Base-by-base conservation (phyloP, 2,329 filamentous ascomycete species). In the Alternaria ethzedia region DNA sequence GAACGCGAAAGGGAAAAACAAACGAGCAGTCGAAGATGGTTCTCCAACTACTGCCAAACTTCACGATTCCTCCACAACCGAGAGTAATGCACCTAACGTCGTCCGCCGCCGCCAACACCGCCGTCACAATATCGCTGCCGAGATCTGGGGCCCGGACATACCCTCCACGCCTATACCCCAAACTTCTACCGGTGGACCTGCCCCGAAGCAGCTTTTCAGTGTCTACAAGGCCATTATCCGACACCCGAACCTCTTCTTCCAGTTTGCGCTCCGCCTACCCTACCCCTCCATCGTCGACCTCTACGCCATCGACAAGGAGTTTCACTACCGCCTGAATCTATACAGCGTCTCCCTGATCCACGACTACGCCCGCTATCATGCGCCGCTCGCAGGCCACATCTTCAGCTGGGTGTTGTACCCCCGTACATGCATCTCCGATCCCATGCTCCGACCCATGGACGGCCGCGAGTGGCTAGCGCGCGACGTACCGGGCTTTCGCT, bases 331-430 rank as follows among this genome's bases (percentile, higher is more conserved):
- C 44, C 63, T 80, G 51, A 78, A 77, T 55, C 83, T 89, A 68
- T 85, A 89, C 74, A 85, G 85, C 9, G 86, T 86, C 41, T 86
- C 67, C 1, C 65, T 87, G 61, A 83, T 93, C 55, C 80, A 86
- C 43, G 78, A 83, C 17, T 88, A 88, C 79, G 86, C 88, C 2
- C 76, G 78, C 2, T 72, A 81, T 57, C 85, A 85, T 70, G 87
- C 87, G 1, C 86, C 88, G 0, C 81, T 86, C 28, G 85, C 89
- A 0, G 82, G 84, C 2, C 75, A 75, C 15, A 82, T 89, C 63
- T 94, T 91, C 76, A 84, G 84, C 17, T 91, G 87, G 82, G 81
- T 82, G 8, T 83, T 87, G 52, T 93, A 91, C 79, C 78, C 78
- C 3, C 75, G 78, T 1, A 81, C 89, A 6, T 87, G 87, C 73